Percentiles rank a stretch among this genome's conserved stretches.
phyloP scores from a whole-genome alignment of 75 land plant genomes.

The Azolla pinnata region DNA sequence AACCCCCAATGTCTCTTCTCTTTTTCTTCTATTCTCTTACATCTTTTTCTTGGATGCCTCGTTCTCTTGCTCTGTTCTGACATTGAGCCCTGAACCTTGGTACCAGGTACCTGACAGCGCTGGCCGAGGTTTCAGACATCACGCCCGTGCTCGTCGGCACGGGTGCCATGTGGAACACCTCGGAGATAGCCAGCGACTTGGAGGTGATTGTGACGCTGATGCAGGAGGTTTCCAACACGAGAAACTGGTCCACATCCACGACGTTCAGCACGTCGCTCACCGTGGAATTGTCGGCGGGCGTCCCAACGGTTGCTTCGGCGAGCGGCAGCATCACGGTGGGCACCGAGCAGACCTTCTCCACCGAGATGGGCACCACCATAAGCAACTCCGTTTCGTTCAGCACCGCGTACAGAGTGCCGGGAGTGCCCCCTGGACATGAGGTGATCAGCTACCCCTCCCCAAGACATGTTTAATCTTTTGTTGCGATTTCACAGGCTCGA shows the following conservation, averaged over 20 bases:
- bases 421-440: not conserved
- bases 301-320: constrained; percentile 1
- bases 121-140: constrained; percentile 5
- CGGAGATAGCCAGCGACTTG: constrained; percentile 1
- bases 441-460: not conserved
- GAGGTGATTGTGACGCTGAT: constrained; percentile 7
- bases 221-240: not conserved
- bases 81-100: not conserved
- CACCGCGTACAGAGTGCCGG: not conserved
- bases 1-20: no score
- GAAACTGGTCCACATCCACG: constrained; percentile 3
- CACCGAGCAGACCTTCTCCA: constrained; percentile 1
- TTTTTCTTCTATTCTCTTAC: no score
- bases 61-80: not conserved
- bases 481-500: no score
- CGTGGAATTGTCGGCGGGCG: not conserved
- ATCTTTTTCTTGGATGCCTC: no score
- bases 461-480: no score
- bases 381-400: not conserved
- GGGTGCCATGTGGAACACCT: not conserved
- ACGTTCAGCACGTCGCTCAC: constrained; percentile 2
- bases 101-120: not conserved
- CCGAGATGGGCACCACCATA: constrained; percentile 5
- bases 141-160: constrained; percentile 1
- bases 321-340: constrained; percentile 10